A percentile compares a stretch with the other conserved stretches of the same genome.
Conservation (phyloP, 2,329 filamentous ascomycete species). For the Paraphaeosphaeria sporulosa region DNA sequence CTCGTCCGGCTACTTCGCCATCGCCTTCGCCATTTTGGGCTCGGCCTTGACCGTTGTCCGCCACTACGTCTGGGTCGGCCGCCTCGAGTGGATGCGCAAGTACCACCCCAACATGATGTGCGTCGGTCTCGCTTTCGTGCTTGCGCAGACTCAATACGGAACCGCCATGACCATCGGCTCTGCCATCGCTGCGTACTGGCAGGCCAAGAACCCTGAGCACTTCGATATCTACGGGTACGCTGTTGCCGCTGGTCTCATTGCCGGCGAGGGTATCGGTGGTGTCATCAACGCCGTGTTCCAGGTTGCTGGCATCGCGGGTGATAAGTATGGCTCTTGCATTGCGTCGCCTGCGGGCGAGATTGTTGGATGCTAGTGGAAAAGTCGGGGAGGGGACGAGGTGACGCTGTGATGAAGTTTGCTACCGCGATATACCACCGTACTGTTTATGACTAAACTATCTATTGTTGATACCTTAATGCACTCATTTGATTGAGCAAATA, state of each 20-base stretch:
- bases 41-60: constrained; percentile 61
- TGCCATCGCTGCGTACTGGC: constrained; percentile 61
- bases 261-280: constrained; percentile 69
- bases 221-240: constrained; percentile 69
- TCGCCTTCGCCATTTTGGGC: constrained; percentile 62
- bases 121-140: constrained; percentile 65
- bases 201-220: constrained; percentile 58
- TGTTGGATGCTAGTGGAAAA: not conserved
- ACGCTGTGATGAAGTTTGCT: not conserved
- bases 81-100: constrained; percentile 61
- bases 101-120: constrained; percentile 71
- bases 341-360: constrained; percentile 45
- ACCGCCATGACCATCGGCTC: constrained; percentile 67
- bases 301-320: constrained; percentile 53
- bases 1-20: constrained; percentile 64
- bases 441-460: not conserved
- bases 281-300: constrained; percentile 66
- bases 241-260: constrained; percentile 67
- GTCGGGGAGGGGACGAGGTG: not conserved
- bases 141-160: constrained; percentile 64
- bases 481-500: not conserved
- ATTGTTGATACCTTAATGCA: constrained; percentile 6
- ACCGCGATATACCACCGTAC: not conserved
- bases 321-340: constrained; percentile 44
- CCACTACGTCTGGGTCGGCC: constrained; percentile 63